A percentile compares a stretch with the other conserved stretches of the same genome.
Evolutionary conservation across 2,329 filamentous ascomycete species (phyloP).

Genomic region (Pseudocercospora pini-densiflorae): DNA sequence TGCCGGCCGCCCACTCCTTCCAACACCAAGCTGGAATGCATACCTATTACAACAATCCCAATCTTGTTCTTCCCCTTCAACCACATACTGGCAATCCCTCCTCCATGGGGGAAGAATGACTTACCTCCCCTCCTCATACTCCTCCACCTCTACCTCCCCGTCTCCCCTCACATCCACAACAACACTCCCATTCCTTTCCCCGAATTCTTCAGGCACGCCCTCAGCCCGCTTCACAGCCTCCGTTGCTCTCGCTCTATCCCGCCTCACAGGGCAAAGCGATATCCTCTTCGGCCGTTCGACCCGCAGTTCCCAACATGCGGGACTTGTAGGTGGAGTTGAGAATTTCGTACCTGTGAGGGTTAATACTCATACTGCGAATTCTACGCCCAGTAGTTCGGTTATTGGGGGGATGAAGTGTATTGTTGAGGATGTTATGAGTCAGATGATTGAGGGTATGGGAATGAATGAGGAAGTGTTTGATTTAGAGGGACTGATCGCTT

Average conservation of each 20-base stretch:
- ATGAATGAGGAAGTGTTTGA: slow-evolving; percentile 2
- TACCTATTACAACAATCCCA: neutral
- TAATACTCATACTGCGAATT: slow-evolving; percentile 4
- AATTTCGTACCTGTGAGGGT: slow-evolving; percentile 13
- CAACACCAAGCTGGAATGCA: neutral
- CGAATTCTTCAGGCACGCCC: neutral
- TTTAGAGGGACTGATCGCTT: slow-evolving; percentile 1
- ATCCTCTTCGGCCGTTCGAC: slow-evolving; percentile 8
- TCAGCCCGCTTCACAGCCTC: slow-evolving; percentile 12
- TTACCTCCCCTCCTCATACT: neutral
- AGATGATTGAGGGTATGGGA: slow-evolving; percentile 13
- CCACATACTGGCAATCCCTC: slow-evolving; percentile 14
- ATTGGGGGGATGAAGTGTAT: neutral
- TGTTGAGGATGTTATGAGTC: slow-evolving; percentile 10
- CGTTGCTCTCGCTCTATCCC: slow-evolving; percentile 5
- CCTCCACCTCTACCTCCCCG: neutral
- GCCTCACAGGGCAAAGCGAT: neutral
- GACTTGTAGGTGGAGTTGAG: neutral
- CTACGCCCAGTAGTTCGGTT: neutral
- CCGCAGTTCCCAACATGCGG: neutral
- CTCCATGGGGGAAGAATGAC: slow-evolving; percentile 12
- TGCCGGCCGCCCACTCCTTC: neutral
- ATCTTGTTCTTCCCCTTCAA: neutral
- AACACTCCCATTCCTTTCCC: neutral
- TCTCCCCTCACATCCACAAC: neutral